Evolutionary conservation across 768 basidiomycete species (phyloP), one percentile per base, ranked within the genome.

Genomic region (Lentinula sp.): DNA sequence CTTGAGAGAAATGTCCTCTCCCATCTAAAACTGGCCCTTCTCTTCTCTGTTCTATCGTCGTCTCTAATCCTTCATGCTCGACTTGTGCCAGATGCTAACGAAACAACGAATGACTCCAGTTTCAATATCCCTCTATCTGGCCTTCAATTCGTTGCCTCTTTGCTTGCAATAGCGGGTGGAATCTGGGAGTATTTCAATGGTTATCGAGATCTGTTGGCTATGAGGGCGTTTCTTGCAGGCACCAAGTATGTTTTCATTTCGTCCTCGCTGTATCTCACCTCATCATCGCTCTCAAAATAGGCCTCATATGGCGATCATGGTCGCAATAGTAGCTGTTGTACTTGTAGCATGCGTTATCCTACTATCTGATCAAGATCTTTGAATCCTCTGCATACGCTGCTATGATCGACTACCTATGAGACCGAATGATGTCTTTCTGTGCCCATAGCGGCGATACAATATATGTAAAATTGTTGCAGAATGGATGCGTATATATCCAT

Each of bases 1-100:
- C 79, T 91, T 13, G 90, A 91, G 70, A 79, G 90, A 56, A 91
- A 91, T 65, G 74, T 89, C 54, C 76, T 91, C 36, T 80, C 88
- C 0, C 85, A 91, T 67, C 62, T 88, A 59, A 88, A 84, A 66
- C 78, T 91, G 32, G 85, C 83, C 5, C 73, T 89, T 9, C 72
- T 91, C 23, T 75, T 91, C 33, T 80, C 82, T 7, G 74, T 91
- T 1, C 71, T 90, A 3, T 83, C 85, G 2, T 81, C 85, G 33
- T 88, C 88, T 8, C 73, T 87, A 56, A 73, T 91, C 13, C 79
- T 91, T 8, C 79, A 78, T 32, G 79, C 80, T 20, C 85, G 86
- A 12, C 77, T 91, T 13, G 77, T 83, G 6, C 82, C 84, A 4
- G 75, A 74, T 13, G 72, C 76, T 16, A 57, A 67, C 1, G 64